phyloP scores from a whole-genome alignment of 2,329 filamentous ascomycete species.

The Lasiodiplodia theobromae region DNA sequence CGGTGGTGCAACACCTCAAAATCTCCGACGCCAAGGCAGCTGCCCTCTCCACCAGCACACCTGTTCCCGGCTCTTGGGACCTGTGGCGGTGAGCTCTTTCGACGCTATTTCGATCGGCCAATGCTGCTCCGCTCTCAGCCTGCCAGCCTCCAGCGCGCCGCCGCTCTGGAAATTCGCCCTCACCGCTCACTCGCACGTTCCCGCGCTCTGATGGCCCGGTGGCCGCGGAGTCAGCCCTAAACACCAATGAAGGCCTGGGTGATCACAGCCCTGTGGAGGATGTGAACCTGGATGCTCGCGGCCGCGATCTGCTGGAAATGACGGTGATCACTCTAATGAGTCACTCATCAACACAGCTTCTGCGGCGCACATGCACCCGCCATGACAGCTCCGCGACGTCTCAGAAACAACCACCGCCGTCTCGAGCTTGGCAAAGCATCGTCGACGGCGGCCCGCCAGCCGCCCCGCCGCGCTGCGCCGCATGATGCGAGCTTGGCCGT shows the following conservation, averaged over 20 bases:
- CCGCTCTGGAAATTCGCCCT: constrained; percentile 7
- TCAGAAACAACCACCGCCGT: constrained; percentile 14
- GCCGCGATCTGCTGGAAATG: constrained; percentile 19
- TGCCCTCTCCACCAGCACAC: not conserved
- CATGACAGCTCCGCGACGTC: not conserved
- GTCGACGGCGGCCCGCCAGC: constrained; percentile 6
- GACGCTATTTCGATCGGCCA: constrained; percentile 21
- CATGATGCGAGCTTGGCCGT: constrained; percentile 26
- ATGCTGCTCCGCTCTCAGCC: constrained; percentile 26
- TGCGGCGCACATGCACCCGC: not conserved
- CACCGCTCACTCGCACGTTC: constrained; percentile 27
- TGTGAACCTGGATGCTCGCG: constrained; percentile 22
- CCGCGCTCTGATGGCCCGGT: constrained; percentile 3
- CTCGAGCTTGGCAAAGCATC: constrained; percentile 7
- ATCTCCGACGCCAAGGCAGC: not conserved
- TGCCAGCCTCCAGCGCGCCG: not conserved
- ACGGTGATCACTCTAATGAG: constrained; percentile 24
- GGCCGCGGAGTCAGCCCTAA: constrained; percentile 19
- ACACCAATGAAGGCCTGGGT: constrained; percentile 15
- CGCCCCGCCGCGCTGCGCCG: constrained; percentile 7
- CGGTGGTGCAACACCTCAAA: not conserved
- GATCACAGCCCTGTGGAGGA: constrained; percentile 28
- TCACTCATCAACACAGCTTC: not conserved
- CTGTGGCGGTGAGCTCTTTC: constrained; percentile 14
- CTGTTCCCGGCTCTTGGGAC: constrained; percentile 7